phyloP scores from a whole-genome alignment of 1,139 yeast genomes.

The Debaryomyces sp. region DNA sequence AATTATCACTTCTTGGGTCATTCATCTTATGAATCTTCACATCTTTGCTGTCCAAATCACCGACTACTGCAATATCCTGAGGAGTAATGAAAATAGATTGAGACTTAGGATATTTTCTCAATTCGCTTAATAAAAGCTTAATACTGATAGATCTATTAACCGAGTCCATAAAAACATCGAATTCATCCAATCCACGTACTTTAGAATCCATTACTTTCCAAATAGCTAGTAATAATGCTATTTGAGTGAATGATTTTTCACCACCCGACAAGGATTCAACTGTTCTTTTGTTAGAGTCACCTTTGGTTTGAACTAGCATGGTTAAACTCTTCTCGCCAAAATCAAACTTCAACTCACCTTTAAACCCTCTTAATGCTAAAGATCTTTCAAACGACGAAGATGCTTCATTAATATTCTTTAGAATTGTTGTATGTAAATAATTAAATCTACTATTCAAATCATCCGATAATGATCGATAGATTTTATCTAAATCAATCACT shows the following conservation, averaged over 20 bases:
- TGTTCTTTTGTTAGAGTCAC: conserved; percentile 60
- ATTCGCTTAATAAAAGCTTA: conserved; percentile 68
- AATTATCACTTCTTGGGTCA: conserved; percentile 45
- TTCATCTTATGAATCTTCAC: conserved; percentile 74
- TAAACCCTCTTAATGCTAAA: conserved; percentile 68
- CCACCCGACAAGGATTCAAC: conserved; percentile 94
- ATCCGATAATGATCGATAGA: conserved; percentile 26
- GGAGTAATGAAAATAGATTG: conserved; percentile 96
- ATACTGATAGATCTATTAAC: conserved; percentile 84
- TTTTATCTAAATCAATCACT: conserved; percentile 24
- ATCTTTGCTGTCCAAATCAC: conserved; percentile 61
- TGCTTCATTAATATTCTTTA: conserved; percentile 36
- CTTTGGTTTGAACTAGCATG: conserved; percentile 63
- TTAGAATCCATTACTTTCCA: conserved; percentile 93
- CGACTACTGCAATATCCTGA: conserved; percentile 81
- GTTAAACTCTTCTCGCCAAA: conserved; percentile 52
- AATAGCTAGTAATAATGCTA: conserved; percentile 82
- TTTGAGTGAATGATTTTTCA: conserved; percentile 92
- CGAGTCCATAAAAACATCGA: conserved; percentile 97
- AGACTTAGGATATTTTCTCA: conserved; percentile 61
- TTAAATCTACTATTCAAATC: conserved; percentile 52
- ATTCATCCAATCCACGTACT: conserved; percentile 91
- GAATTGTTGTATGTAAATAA: conserved; percentile 51
- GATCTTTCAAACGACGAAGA: conserved; percentile 56
- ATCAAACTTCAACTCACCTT: conserved; percentile 71